phyloP scores from a whole-genome alignment of 2,329 filamentous ascomycete species.

The Neofusicoccum ribis region DNA sequence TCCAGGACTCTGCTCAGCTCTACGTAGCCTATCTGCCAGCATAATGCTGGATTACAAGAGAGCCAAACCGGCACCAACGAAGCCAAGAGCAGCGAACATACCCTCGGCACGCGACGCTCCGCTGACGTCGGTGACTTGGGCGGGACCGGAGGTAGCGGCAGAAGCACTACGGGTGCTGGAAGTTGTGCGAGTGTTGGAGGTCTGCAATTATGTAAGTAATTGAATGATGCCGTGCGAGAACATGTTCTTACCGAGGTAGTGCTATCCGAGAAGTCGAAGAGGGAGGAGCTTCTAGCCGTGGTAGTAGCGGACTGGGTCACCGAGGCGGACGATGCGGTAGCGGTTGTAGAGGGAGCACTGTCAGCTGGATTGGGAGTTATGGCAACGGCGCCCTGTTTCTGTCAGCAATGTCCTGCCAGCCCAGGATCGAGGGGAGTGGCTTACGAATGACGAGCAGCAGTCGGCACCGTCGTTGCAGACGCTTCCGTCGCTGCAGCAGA shows the following conservation, averaged over 20 bases:
- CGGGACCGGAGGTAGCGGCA: neutral
- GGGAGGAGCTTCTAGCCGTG: too few species aligned
- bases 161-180: neutral
- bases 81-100: conserved; percentile 5
- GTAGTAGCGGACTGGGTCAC: too few species aligned
- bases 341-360: neutral
- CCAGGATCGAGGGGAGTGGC: neutral
- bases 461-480: neutral
- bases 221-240: neutral
- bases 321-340: neutral
- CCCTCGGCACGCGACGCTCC: neutral
- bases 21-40: too few species aligned
- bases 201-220: neutral
- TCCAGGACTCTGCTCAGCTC: too few species aligned
- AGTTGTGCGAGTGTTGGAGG: neutral
- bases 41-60: neutral
- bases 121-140: neutral
- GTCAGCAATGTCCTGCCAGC: neutral
- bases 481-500: conserved; percentile 14
- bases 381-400: neutral
- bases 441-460: neutral
- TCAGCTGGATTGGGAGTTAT: conserved; percentile 1
- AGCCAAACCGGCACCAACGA: conserved; percentile 1
- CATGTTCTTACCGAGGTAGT: neutral
- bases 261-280: too few species aligned